Conservation (phyloP, 441 rosid species). For the Erodium moschatum region DNA sequence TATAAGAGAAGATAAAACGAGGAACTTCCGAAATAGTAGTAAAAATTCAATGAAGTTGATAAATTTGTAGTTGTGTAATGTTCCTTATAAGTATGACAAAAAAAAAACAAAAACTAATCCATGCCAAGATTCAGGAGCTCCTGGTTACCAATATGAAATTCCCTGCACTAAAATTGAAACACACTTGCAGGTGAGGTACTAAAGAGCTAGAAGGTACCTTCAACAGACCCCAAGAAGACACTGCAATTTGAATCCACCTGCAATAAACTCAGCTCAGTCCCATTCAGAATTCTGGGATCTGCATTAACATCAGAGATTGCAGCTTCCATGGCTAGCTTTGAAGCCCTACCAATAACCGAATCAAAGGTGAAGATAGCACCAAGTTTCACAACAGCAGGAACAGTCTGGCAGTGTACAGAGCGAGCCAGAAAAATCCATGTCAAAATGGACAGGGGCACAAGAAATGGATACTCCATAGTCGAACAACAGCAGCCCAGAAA, state of each 20-base stretch:
- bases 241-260: conserved; percentile 45
- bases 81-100: background rate
- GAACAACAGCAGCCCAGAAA: background rate
- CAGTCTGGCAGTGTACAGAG: conserved; percentile 35
- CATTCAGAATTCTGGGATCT: conserved; percentile 43
- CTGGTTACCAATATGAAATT: too few species aligned
- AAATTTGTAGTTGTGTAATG: too few species aligned
- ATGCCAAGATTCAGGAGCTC: background rate
- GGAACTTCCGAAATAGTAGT: background rate
- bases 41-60: too few species aligned
- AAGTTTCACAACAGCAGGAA: conserved; percentile 43
- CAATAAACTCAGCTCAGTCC: conserved; percentile 38
- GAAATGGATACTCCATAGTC: conserved; percentile 15
- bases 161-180: background rate
- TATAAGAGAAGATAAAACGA: background rate
- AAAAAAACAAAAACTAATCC: background rate
- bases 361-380: conserved; percentile 62
- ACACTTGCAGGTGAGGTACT: background rate
- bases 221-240: conserved; percentile 58
- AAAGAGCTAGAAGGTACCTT: conserved; percentile 35
- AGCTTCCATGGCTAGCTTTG: conserved; percentile 58
- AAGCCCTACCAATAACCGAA: conserved; percentile 72
- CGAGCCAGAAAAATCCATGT: conserved; percentile 29
- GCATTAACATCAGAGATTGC: conserved; percentile 60
- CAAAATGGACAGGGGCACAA: conserved; percentile 13